phyloP scores from a whole-genome alignment of 2,329 filamentous ascomycete species.

The Aspergillus quadricinctus region DNA sequence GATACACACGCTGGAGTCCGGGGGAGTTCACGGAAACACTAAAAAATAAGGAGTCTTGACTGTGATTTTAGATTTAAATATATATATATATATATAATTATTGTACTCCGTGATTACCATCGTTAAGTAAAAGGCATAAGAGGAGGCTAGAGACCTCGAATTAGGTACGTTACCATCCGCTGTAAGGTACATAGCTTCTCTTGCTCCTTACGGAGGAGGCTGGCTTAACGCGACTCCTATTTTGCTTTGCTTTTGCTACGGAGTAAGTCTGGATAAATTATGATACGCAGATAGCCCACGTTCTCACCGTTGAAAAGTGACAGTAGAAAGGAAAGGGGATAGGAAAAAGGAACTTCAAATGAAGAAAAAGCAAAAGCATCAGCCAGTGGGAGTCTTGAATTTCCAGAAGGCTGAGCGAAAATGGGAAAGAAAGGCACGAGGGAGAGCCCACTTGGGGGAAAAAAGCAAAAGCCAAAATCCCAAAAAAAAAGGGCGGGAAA shows the following conservation, averaged over 20 bases:
- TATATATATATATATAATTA: background rate
- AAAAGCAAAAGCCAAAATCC: background rate
- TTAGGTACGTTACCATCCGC: background rate
- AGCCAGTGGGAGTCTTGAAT: background rate
- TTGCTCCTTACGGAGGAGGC: background rate
- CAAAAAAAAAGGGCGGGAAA: too few relatives aligned
- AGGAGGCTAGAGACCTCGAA: background rate
- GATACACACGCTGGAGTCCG: background rate
- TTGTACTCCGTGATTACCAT: background rate
- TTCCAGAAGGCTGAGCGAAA: background rate
- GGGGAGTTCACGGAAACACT: background rate
- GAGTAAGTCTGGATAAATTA: background rate
- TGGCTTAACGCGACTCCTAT: background rate
- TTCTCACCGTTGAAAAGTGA: background rate
- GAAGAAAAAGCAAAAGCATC: background rate
- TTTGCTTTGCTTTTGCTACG: background rate
- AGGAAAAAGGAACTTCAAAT: background rate
- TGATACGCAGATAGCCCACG: background rate
- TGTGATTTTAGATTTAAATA: background rate
- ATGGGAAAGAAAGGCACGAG: background rate
- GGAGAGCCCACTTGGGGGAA: background rate
- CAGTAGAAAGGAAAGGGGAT: background rate
- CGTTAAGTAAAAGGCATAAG: background rate
- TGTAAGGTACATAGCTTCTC: background rate
- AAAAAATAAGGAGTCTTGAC: background rate